Conservation (phyloP, 148 eudicot genomes). For the Simmondsia chinensis region DNA sequence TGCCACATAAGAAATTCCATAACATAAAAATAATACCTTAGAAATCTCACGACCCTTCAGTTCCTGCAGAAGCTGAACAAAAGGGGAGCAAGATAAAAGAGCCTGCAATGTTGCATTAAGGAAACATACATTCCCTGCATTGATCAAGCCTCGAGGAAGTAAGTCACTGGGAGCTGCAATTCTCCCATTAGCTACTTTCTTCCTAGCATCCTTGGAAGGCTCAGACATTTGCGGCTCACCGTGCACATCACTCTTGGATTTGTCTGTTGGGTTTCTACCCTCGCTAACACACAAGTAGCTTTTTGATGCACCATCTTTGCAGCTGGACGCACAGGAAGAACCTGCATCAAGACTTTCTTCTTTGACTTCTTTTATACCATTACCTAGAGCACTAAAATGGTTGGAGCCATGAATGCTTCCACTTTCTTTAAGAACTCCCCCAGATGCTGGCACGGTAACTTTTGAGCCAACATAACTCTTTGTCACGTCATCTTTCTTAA, state of each 20-base stretch:
- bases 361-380: slow-evolving; percentile 29
- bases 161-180: slow-evolving; percentile 25
- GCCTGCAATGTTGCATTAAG: slow-evolving; percentile 92
- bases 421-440: slow-evolving; percentile 27
- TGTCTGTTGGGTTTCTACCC: slow-evolving; percentile 12
- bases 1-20: no score
- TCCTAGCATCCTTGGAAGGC: slow-evolving; percentile 15
- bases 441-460: slow-evolving; percentile 15
- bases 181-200: slow-evolving; percentile 33
- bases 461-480: slow-evolving; percentile 6
- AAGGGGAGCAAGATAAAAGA: slow-evolving; percentile 87
- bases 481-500: slow-evolving; percentile 13
- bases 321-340: slow-evolving; percentile 19
- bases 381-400: slow-evolving; percentile 9
- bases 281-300: slow-evolving; percentile 8
- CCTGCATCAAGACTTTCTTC: slow-evolving; percentile 18
- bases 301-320: slow-evolving; percentile 9
- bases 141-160: slow-evolving; percentile 81
- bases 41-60: slow-evolving; percentile 52
- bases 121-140: slow-evolving; percentile 88
- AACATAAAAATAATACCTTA: slow-evolving; percentile 34
- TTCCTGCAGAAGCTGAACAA: slow-evolving; percentile 69
- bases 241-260: slow-evolving; percentile 20
- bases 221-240: slow-evolving; percentile 12
- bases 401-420: slow-evolving; percentile 20